Conservation (phyloP, 78 protist genomes). For the Guillardia theta region DNA sequence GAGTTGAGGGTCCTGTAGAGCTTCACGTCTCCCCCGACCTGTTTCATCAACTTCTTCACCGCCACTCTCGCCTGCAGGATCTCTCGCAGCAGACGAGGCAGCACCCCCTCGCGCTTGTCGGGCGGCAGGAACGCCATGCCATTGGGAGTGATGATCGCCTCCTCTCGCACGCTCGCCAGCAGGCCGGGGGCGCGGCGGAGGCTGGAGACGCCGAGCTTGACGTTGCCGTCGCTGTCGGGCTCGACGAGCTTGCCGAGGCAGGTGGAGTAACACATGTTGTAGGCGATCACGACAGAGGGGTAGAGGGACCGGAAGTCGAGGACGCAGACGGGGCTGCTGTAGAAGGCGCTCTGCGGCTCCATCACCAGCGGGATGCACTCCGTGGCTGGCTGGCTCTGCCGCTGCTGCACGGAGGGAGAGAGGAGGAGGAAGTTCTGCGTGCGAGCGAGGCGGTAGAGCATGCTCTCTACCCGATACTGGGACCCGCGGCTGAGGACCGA, state of each 20-base stretch:
- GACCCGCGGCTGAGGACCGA: slow-evolving; percentile 44
- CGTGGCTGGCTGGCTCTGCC: slow-evolving; percentile 60
- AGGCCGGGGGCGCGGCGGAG: background rate
- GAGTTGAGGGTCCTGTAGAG: background rate
- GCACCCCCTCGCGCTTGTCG: slow-evolving; percentile 88
- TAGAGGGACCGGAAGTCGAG: slow-evolving; percentile 94
- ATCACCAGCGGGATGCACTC: slow-evolving; percentile 83
- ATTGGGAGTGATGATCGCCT: background rate
- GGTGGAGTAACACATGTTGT: slow-evolving; percentile 92
- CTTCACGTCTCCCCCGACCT: background rate
- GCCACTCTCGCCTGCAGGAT: slow-evolving; percentile 66
- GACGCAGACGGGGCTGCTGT: slow-evolving; percentile 88
- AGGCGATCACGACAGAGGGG: slow-evolving; percentile 94
- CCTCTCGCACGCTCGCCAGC: background rate
- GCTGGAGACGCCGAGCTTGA: background rate
- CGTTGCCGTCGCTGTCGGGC: background rate
- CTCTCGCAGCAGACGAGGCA: slow-evolving; percentile 88
- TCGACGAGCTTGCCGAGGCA: slow-evolving; percentile 64
- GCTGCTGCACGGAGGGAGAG: slow-evolving; percentile 65
- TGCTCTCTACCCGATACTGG: slow-evolving; percentile 88
- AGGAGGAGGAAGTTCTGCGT: slow-evolving; percentile 65
- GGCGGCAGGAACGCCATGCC: background rate
- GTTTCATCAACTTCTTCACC: slow-evolving; percentile 81
- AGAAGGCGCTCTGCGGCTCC: slow-evolving; percentile 57
- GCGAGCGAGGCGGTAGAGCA: slow-evolving; percentile 81